phyloP scores from a whole-genome alignment of 805 yeast genomes.

The Pichia californica region DNA sequence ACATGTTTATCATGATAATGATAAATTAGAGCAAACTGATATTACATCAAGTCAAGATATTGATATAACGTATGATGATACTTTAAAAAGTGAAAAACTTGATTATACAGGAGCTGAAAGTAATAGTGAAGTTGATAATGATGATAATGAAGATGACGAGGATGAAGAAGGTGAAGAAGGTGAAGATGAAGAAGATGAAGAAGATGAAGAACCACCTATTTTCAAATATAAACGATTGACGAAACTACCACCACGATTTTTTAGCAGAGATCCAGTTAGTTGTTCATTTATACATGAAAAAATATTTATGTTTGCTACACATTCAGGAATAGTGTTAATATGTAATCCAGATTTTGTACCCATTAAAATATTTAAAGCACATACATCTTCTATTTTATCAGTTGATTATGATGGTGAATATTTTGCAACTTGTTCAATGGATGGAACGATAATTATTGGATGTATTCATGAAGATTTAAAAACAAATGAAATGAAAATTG shows the following conservation, averaged over 20 bases:
- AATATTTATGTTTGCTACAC: constrained; percentile 78
- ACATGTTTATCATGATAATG: too few relatives aligned
- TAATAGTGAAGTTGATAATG: constrained; percentile 24
- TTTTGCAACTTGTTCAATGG: constrained; percentile 87
- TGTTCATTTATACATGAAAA: constrained; percentile 53
- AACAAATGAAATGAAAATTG: not conserved
- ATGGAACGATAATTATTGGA: constrained; percentile 86
- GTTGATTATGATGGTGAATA: constrained; percentile 65
- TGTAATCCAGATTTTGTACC: constrained; percentile 52
- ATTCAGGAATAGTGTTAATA: constrained; percentile 74
- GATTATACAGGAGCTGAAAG: not conserved
- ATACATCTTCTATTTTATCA: constrained; percentile 75
- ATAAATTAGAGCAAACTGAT: too few relatives aligned
- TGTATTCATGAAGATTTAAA: constrained; percentile 40
- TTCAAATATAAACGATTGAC: constrained; percentile 68
- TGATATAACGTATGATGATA: too few relatives aligned
- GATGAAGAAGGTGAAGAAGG: constrained; percentile 27
- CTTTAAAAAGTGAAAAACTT: too few relatives aligned
- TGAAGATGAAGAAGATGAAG: constrained; percentile 37
- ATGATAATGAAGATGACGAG: constrained; percentile 19
- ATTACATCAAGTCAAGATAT: too few relatives aligned
- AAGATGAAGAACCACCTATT: constrained; percentile 59
- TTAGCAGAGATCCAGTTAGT: constrained; percentile 72
- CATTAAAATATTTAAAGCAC: constrained; percentile 73
- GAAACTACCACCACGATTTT: constrained; percentile 63